phyloP scores from a whole-genome alignment of 2,329 filamentous ascomycete genomes.

The Aschersonia sp. region DNA sequence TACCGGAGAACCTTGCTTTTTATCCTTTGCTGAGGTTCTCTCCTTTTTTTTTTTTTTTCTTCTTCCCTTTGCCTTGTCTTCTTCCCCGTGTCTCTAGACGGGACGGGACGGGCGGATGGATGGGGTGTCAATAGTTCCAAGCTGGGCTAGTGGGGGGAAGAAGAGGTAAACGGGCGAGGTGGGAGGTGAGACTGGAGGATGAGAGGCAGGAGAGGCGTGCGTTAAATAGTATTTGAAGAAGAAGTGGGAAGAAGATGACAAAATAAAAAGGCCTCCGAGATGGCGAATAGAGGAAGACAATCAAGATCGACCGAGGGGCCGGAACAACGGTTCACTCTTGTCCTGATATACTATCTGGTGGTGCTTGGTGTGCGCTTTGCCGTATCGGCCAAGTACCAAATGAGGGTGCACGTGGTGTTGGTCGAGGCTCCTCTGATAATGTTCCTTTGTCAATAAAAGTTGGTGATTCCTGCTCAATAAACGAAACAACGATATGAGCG shows the following conservation, averaged over 20 bases:
- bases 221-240: not conserved
- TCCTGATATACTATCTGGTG: not conserved
- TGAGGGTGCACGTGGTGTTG: not conserved
- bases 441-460: not conserved
- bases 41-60: not conserved
- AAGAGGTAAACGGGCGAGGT: not conserved
- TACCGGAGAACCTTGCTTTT: not conserved
- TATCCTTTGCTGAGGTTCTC: not conserved
- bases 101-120: not conserved
- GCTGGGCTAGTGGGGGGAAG: not conserved
- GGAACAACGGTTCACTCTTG: not conserved
- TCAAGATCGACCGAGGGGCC: not conserved
- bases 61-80: not conserved
- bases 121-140: not conserved
- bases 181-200: not conserved
- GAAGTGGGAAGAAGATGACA: not conserved
- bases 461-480: not conserved
- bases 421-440: not conserved
- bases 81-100: not conserved
- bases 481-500: not conserved
- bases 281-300: not conserved
- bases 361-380: not conserved
- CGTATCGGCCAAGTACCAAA: not conserved
- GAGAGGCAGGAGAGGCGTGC: not conserved
- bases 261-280: not conserved